phyloP scores from a whole-genome alignment of 352 stramenopile species.

The Phytopythium helicoides region DNA sequence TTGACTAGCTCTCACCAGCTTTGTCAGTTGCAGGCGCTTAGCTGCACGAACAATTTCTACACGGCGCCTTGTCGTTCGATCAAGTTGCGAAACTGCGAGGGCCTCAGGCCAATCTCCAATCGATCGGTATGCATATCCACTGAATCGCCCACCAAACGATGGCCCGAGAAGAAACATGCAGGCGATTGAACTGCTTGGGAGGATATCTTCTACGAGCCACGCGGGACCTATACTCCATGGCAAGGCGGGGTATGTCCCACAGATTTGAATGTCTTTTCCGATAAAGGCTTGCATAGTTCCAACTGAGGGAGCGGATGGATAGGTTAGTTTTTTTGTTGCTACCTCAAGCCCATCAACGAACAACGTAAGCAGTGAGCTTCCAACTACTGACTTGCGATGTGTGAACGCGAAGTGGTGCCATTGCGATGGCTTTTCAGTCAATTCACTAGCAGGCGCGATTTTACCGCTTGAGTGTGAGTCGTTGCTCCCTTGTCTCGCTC shows the following conservation, averaged over 20 bases:
- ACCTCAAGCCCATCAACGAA: slow-evolving; percentile 77
- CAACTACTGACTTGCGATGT: slow-evolving; percentile 67
- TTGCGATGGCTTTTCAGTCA: slow-evolving; percentile 31
- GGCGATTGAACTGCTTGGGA: slow-evolving; percentile 37
- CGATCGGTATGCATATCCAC: slow-evolving; percentile 59
- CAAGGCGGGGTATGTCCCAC: slow-evolving; percentile 55
- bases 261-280: slow-evolving; percentile 74
- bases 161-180: slow-evolving; percentile 72
- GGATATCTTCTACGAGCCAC: slow-evolving; percentile 65
- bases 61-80: slow-evolving; percentile 49
- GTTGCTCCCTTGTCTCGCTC: slow-evolving; percentile 3
- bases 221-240: slow-evolving; percentile 61
- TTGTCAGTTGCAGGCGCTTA: slow-evolving; percentile 21
- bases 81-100: slow-evolving; percentile 49
- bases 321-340: slow-evolving; percentile 71
- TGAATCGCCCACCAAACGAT: slow-evolving; percentile 58
- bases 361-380: slow-evolving; percentile 66
- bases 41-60: slow-evolving; percentile 39
- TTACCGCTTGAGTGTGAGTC: neutral
- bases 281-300: slow-evolving; percentile 63
- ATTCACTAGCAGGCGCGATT: too few relatives aligned
- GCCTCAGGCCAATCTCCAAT: slow-evolving; percentile 73
- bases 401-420: slow-evolving; percentile 79
- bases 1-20: slow-evolving; percentile 40
- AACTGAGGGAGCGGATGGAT: slow-evolving; percentile 41